These are phyloP conservation scores for Nannizziopsis arthrosporioides DNA, from an alignment of 2,329 filamentous ascomycete genomes.

Conservation along the genomic window DNA sequence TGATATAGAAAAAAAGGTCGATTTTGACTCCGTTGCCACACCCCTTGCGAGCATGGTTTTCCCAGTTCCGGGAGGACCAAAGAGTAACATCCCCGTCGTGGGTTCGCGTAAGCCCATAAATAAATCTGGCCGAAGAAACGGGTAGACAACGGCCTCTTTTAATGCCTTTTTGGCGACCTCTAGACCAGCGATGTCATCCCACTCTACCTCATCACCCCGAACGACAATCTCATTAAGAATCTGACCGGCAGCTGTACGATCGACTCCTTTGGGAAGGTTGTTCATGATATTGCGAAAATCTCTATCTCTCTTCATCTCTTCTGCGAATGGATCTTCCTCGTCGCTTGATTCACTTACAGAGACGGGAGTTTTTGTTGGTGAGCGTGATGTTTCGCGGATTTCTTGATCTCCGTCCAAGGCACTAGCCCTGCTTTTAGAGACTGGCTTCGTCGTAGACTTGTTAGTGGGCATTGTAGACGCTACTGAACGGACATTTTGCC, in stretches of 20 bases:
- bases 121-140: constrained; percentile 84
- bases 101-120: constrained; percentile 94
- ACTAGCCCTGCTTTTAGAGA: no score
- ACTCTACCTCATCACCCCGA: constrained; percentile 85
- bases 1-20: constrained; percentile 94
- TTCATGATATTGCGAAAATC: constrained; percentile 56
- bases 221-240: constrained; percentile 95
- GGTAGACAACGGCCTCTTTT: constrained; percentile 93
- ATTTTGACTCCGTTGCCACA: constrained; percentile 86
- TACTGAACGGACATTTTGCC: background rate
- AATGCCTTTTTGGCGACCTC: constrained; percentile 82
- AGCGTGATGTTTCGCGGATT: background rate
- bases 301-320: constrained; percentile 25
- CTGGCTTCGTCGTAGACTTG: no score
- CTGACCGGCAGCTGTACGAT: constrained; percentile 70
- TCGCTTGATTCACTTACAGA: constrained; percentile 30
- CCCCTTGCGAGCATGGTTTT: constrained; percentile 96
- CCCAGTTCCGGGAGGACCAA: constrained; percentile 92
- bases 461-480: background rate
- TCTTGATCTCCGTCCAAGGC: no score
- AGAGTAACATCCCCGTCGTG: constrained; percentile 86
- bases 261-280: constrained; percentile 68
- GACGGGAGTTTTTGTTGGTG: background rate
- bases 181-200: constrained; percentile 84
- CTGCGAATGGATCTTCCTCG: constrained; percentile 1